Percentiles rank a stretch among this genome's conserved stretches.
Evolutionary conservation across 1,284 basidiomycete genomes (phyloP).

Genomic region (Austroboletus niveus): DNA sequence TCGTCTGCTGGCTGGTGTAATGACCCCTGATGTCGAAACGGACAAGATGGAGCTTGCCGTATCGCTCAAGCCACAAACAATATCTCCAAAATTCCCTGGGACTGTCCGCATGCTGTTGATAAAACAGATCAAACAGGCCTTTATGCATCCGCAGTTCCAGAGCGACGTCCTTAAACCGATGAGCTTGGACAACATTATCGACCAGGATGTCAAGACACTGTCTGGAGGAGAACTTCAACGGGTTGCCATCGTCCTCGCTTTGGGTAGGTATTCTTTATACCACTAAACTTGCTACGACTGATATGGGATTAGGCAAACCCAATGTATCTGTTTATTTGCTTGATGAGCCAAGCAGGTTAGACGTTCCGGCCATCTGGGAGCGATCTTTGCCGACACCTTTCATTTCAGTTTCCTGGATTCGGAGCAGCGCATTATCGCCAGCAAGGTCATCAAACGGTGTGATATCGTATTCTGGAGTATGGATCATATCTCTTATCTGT

Average conservation of each 20-base stretch:
- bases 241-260: slow-evolving; percentile 89
- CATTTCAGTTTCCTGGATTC: slow-evolving; percentile 84
- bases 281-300: background rate
- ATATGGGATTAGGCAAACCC: slow-evolving; percentile 55
- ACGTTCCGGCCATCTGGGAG: background rate
- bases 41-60: slow-evolving; percentile 81
- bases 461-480: slow-evolving; percentile 12
- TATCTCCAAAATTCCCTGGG: slow-evolving; percentile 94
- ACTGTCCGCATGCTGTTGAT: slow-evolving; percentile 89
- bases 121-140: slow-evolving; percentile 90
- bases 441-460: slow-evolving; percentile 93
- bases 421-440: slow-evolving; percentile 96
- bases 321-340: slow-evolving; percentile 85
- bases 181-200: slow-evolving; percentile 89
- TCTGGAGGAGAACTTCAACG: slow-evolving; percentile 97
- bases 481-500: slow-evolving; percentile 1
- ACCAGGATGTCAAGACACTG: slow-evolving; percentile 94
- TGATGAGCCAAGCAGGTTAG: slow-evolving; percentile 76
- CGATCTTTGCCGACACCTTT: slow-evolving; percentile 6
- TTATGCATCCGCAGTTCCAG: slow-evolving; percentile 98
- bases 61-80: slow-evolving; percentile 94
- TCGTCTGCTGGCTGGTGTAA: slow-evolving; percentile 85
- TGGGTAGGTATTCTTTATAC: slow-evolving; percentile 47
- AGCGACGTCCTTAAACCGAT: slow-evolving; percentile 96
- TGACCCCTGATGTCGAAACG: slow-evolving; percentile 73